phyloP scores from a whole-genome alignment of 805 yeast genomes.

The Cyberlindnera euphorbiiphila region DNA sequence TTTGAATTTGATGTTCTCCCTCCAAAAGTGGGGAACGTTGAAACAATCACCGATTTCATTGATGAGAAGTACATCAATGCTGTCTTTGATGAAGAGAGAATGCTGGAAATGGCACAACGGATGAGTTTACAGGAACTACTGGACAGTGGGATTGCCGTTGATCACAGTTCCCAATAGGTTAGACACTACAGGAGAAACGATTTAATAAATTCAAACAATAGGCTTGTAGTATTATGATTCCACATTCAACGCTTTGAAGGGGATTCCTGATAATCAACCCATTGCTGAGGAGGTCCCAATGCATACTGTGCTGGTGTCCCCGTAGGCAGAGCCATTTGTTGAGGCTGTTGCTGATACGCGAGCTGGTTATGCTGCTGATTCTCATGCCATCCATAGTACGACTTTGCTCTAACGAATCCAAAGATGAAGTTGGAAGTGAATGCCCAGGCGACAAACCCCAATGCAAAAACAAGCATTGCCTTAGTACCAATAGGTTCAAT shows the following conservation, averaged over 20 bases:
- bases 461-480: conserved; percentile 43
- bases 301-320: conserved; percentile 7
- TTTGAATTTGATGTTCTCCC: conserved; percentile 74
- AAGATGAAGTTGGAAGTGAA: conserved; percentile 61
- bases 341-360: conserved; percentile 8
- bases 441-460: conserved; percentile 39
- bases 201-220: not conserved
- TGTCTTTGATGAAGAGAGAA: conserved; percentile 21
- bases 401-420: conserved; percentile 59
- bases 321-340: conserved; percentile 5
- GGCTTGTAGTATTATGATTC: not conserved
- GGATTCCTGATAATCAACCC: conserved; percentile 2
- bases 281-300: conserved; percentile 8
- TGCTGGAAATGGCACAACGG: conserved; percentile 27
- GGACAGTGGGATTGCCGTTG: conserved; percentile 13
- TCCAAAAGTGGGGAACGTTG: conserved; percentile 46
- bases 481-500: conserved; percentile 66
- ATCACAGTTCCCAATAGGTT: conserved; percentile 1
- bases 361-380: conserved; percentile 4
- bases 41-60: conserved; percentile 32
- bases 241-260: conserved; percentile 4
- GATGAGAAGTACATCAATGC: conserved; percentile 29
- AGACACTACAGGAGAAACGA: not conserved
- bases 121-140: conserved; percentile 26
- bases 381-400: conserved; percentile 34